A percentile compares a stretch with the other conserved stretches of the same genome.
phyloP scores from a whole-genome alignment of 352 stramenopile species.

The Saprolegnia parasitica region DNA sequence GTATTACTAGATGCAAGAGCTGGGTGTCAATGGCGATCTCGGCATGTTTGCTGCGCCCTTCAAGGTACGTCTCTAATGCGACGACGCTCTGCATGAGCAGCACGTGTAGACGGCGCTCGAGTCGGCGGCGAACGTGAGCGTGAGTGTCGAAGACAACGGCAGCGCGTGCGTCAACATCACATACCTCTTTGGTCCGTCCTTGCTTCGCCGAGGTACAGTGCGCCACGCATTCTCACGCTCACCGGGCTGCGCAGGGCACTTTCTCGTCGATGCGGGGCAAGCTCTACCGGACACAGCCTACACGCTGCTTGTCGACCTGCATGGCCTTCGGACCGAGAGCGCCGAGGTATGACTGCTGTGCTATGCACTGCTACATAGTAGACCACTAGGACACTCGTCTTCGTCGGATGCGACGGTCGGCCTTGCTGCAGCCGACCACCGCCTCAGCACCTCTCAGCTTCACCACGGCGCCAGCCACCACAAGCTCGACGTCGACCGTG shows the following conservation, averaged over 20 bases:
- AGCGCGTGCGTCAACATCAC: slow-evolving; percentile 16
- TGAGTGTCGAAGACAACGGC: slow-evolving; percentile 14
- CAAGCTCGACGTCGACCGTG: neutral
- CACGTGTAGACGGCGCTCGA: slow-evolving; percentile 10
- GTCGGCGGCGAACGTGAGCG: neutral
- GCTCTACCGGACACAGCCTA: neutral
- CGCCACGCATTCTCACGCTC: no score
- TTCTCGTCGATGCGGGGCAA: neutral
- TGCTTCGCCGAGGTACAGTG: slow-evolving; percentile 14
- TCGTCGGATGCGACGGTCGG: neutral
- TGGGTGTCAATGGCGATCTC: slow-evolving; percentile 24
- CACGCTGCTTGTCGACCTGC: neutral
- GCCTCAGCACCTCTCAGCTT: neutral
- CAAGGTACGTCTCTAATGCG: slow-evolving; percentile 10
- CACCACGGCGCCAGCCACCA: neutral
- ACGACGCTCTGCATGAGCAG: neutral
- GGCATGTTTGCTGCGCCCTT: slow-evolving; percentile 23
- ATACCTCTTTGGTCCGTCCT: slow-evolving; percentile 17
- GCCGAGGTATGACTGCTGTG: slow-evolving; percentile 10
- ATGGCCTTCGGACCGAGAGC: slow-evolving; percentile 1
- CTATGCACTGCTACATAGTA: neutral
- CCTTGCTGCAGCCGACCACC: neutral
- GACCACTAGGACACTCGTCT: neutral
- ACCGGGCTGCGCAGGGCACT: neutral
- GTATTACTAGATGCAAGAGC: slow-evolving; percentile 22